A percentile compares a stretch with the other conserved stretches of the same genome.
Conservation (phyloP, 2,329 filamentous ascomycete genomes). For the Penicillium vulpinum region DNA sequence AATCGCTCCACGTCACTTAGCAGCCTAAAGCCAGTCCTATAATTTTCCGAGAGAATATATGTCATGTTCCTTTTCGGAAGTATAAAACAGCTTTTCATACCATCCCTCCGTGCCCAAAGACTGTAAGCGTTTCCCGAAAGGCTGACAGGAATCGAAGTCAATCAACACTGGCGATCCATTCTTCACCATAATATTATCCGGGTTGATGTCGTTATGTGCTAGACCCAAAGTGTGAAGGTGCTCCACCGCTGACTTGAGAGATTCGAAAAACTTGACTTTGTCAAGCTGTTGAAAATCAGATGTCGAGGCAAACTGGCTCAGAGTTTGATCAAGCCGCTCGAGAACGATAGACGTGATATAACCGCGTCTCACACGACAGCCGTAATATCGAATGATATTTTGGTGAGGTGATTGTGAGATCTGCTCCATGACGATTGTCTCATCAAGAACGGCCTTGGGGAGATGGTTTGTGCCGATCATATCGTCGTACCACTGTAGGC, state of each 20-base stretch:
- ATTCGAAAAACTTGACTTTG: not conserved
- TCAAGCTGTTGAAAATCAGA: not conserved
- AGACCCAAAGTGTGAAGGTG: not conserved
- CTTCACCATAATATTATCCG: not conserved
- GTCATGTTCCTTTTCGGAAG: not conserved
- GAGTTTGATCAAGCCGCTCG: not conserved
- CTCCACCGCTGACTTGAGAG: not conserved
- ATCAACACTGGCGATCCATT: not conserved
- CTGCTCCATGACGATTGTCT: not conserved
- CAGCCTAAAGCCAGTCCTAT: not conserved
- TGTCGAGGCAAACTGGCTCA: not conserved
- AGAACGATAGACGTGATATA: not conserved
- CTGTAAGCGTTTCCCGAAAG: not conserved
- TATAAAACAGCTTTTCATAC: not conserved
- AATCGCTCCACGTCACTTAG: not conserved
- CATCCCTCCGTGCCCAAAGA: not conserved
- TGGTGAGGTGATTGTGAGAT: not conserved
- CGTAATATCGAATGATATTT: not conserved
- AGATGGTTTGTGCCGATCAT: not conserved
- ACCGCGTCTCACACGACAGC: not conserved
- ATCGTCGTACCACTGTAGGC: not conserved
- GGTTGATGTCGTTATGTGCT: not conserved
- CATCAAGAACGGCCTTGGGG: not conserved
- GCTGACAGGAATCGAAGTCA: not conserved
- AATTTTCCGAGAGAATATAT: not conserved